A percentile compares a stretch with the other conserved stretches of the same genome.
Conservation (phyloP, 2,329 filamentous ascomycete genomes). For the Dothistroma pini region DNA sequence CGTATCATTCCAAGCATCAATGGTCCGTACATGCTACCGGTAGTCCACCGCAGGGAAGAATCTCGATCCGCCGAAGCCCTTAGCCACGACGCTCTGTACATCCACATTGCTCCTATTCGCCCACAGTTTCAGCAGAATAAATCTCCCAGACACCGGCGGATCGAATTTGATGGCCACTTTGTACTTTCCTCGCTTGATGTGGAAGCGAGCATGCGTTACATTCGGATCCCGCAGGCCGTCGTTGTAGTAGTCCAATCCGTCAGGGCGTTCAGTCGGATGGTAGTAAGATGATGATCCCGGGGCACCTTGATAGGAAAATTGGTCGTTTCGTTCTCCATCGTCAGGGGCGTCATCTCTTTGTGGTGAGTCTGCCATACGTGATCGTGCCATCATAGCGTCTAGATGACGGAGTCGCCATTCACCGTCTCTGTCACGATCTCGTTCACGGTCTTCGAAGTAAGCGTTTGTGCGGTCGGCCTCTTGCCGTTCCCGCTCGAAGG, state of each 20-base stretch:
- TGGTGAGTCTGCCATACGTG: constrained; percentile 23
- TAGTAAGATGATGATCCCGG: constrained; percentile 12
- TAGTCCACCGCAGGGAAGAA: constrained; percentile 55
- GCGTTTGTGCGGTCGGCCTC: constrained; percentile 7
- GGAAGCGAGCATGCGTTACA: constrained; percentile 67
- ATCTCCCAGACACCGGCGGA: constrained; percentile 66
- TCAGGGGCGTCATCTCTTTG: constrained; percentile 20
- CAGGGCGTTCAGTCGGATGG: constrained; percentile 9
- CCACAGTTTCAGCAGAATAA: constrained; percentile 88
- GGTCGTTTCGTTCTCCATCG: constrained; percentile 14
- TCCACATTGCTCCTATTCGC: constrained; percentile 79
- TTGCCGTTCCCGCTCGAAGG: constrained; percentile 25
- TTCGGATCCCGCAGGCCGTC: constrained; percentile 27
- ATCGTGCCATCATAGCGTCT: constrained; percentile 29
- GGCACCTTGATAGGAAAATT: constrained; percentile 20
- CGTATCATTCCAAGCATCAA: neutral
- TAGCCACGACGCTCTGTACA: constrained; percentile 78
- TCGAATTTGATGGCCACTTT: constrained; percentile 85
- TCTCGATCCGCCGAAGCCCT: constrained; percentile 79
- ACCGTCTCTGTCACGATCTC: constrained; percentile 14
- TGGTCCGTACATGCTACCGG: constrained; percentile 7
- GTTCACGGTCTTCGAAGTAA: constrained; percentile 9
- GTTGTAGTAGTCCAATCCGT: constrained; percentile 19
- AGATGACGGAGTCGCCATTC: constrained; percentile 24
- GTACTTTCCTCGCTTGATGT: constrained; percentile 75